Conservation (phyloP, 805 yeast genomes). For the Myxozyma geophila region DNA sequence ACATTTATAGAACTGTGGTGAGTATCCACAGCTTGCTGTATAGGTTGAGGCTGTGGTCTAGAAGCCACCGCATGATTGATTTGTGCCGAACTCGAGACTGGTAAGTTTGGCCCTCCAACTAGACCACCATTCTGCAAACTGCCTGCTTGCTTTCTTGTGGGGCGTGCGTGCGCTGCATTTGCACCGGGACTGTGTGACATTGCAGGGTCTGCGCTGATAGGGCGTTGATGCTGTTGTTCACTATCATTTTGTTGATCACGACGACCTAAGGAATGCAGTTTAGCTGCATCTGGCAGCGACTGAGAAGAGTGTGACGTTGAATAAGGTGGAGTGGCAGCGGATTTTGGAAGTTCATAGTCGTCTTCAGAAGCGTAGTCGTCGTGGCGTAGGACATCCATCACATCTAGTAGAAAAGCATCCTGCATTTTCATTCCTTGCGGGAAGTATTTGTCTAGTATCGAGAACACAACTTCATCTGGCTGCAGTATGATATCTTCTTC, state of each 20-base stretch:
- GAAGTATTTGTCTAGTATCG: constrained; percentile 60
- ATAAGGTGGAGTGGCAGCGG: constrained; percentile 1
- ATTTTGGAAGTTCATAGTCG: constrained; percentile 6
- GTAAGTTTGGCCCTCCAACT: neutral
- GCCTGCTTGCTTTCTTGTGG: neutral
- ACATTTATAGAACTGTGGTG: neutral
- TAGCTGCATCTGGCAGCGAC: constrained; percentile 21
- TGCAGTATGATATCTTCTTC: constrained; percentile 42
- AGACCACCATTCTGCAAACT: neutral
- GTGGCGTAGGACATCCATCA: constrained; percentile 41
- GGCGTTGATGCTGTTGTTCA: constrained; percentile 3
- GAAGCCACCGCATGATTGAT: neutral
- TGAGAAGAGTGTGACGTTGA: constrained; percentile 14
- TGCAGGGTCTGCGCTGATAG: neutral
- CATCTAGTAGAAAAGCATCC: constrained; percentile 67
- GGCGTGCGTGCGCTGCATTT: neutral
- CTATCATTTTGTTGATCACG: neutral
- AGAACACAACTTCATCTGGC: constrained; percentile 67
- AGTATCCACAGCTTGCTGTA: constrained; percentile 10
- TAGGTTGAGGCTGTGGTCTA: constrained; percentile 30
- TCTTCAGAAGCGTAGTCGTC: constrained; percentile 15
- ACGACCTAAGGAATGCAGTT: neutral
- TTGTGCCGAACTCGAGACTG: neutral
- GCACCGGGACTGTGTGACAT: neutral
- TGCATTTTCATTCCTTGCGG: constrained; percentile 71